Evolutionary conservation across 2,329 filamentous ascomycete genomes (phyloP).

Genomic region (Ciborinia camelliae): DNA sequence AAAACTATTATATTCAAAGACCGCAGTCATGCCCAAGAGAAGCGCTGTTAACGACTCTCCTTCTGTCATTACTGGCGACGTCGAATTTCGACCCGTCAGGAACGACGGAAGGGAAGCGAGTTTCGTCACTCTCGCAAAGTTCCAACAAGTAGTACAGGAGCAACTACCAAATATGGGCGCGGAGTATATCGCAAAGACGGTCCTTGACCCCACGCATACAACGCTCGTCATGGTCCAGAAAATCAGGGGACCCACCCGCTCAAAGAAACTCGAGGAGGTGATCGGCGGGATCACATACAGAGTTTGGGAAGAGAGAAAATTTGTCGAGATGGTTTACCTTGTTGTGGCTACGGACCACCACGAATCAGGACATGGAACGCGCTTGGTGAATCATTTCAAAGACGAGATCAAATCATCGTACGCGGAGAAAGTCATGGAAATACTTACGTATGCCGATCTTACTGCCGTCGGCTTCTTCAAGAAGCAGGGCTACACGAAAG

Average conservation of each 20-base stretch:
- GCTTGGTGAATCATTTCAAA: constrained; percentile 6
- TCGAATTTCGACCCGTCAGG: background rate
- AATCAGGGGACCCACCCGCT: background rate
- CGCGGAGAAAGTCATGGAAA: background rate
- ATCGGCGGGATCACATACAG: background rate
- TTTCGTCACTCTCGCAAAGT: background rate
- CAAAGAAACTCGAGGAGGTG: background rate
- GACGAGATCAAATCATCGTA: background rate
- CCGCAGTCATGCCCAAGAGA: background rate
- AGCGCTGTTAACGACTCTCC: too few species aligned
- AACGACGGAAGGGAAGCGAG: background rate
- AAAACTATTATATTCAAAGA: background rate
- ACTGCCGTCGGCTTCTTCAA: constrained; percentile 4
- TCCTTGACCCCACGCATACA: background rate
- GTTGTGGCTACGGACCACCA: background rate
- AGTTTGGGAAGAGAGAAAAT: background rate
- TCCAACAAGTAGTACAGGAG: constrained; percentile 1
- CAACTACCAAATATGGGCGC: background rate
- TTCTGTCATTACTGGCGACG: too few species aligned
- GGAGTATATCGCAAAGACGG: background rate
- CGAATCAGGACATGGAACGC: background rate
- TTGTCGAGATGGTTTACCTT: constrained; percentile 5
- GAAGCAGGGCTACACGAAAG: background rate
- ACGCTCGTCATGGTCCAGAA: background rate
- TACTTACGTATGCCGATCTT: background rate